Evolutionary conservation across 371 early-diverging fungal species (phyloP).

Genomic region (Chytridium lagenaria): DNA sequence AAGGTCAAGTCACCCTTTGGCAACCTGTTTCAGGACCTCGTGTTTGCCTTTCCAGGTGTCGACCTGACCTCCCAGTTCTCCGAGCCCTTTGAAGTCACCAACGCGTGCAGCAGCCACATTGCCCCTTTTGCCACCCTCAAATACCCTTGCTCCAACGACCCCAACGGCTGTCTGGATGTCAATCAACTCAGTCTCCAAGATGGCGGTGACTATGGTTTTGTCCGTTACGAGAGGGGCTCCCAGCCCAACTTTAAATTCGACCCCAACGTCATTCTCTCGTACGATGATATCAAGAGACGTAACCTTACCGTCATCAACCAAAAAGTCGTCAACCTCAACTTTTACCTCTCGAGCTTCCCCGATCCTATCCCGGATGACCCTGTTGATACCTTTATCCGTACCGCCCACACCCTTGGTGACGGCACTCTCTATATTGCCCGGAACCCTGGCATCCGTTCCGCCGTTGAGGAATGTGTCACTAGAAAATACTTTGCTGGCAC

Average conservation of each 20-base stretch:
- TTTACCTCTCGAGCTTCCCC: constrained; percentile 22
- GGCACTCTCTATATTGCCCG: constrained; percentile 12
- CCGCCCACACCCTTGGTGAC: constrained; percentile 22
- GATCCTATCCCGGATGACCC: constrained; percentile 25
- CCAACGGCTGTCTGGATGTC: constrained; percentile 17
- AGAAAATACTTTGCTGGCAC: constrained; percentile 21
- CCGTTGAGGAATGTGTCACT: constrained; percentile 14
- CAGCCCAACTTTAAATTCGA: constrained; percentile 10
- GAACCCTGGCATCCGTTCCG: constrained; percentile 9
- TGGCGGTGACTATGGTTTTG: background rate
- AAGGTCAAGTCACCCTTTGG: background rate
- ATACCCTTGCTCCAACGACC: constrained; percentile 18
- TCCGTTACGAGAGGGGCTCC: constrained; percentile 8
- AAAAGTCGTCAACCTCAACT: constrained; percentile 21
- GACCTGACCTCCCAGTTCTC: constrained; percentile 23
- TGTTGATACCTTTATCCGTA: constrained; percentile 30
- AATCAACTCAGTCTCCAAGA: background rate
- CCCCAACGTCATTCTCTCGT: constrained; percentile 23
- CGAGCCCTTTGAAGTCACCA: background rate
- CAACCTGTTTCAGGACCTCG: constrained; percentile 17
- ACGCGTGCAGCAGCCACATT: background rate
- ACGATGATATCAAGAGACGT: constrained; percentile 22
- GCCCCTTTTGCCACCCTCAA: constrained; percentile 11
- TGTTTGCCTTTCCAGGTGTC: constrained; percentile 15
- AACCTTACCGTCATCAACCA: constrained; percentile 20